These are phyloP conservation scores for Infundibulicybe gibba DNA, from an alignment of 768 basidiomycete genomes.

Conservation along the genomic window DNA sequence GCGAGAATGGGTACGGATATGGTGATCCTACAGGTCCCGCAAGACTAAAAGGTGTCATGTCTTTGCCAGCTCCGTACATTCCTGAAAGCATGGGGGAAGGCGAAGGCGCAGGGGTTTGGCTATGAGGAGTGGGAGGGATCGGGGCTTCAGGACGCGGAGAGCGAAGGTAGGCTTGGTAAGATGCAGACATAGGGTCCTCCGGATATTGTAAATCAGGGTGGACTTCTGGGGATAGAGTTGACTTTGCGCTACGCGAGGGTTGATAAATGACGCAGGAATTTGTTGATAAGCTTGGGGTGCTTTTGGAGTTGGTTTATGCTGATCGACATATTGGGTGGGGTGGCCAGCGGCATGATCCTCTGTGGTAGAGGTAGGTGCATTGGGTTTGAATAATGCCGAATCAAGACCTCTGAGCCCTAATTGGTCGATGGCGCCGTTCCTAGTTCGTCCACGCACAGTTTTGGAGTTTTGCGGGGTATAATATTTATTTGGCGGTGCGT, in stretches of 20 bases:
- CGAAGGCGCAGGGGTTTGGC: constrained; percentile 69
- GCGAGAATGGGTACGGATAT: no score
- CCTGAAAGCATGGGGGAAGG: constrained; percentile 63
- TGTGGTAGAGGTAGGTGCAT: constrained; percentile 11
- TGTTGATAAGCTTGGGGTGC: constrained; percentile 52
- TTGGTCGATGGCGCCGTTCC: constrained; percentile 60
- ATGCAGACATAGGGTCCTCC: constrained; percentile 57
- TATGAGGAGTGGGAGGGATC: constrained; percentile 76
- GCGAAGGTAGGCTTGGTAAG: constrained; percentile 55
- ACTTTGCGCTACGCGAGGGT: constrained; percentile 34
- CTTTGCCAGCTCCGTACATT: constrained; percentile 36
- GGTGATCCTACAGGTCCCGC: constrained; percentile 66
- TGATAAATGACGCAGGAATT: constrained; percentile 45
- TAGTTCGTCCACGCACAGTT: constrained; percentile 39
- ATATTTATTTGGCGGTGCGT: constrained; percentile 27
- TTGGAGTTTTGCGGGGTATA: constrained; percentile 21
- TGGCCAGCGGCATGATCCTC: constrained; percentile 6
- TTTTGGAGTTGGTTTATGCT: constrained; percentile 19
- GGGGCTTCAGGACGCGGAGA: constrained; percentile 70
- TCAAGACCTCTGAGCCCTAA: constrained; percentile 59
- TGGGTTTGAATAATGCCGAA: constrained; percentile 47
- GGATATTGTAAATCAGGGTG: constrained; percentile 54
- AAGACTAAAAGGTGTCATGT: constrained; percentile 44
- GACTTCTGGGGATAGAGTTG: constrained; percentile 36
- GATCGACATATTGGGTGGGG: constrained; percentile 25